Conservation (phyloP, 768 basidiomycete genomes). For the Lactifluus echinatus region DNA sequence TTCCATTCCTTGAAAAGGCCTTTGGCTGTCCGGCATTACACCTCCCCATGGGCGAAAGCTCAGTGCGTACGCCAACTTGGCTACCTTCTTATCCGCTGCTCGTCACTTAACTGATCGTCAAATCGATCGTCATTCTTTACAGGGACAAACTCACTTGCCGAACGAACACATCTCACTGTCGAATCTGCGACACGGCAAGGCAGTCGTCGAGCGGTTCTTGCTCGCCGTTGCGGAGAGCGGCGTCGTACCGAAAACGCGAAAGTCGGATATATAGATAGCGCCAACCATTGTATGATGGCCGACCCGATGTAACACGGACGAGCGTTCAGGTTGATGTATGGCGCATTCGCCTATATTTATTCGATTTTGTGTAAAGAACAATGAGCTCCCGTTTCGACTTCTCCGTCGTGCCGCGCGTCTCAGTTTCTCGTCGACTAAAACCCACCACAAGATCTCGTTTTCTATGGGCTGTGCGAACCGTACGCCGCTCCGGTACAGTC, state of each 20-base stretch:
- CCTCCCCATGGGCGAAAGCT: constrained; percentile 89
- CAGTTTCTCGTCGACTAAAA: too few species aligned
- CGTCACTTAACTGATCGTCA: constrained; percentile 3
- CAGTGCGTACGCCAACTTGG: constrained; percentile 38
- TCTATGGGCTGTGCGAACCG: too few species aligned
- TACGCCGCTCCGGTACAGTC: too few species aligned
- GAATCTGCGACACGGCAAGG: constrained; percentile 72
- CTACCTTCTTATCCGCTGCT: background rate
- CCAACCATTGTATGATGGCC: background rate
- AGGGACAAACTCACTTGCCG: constrained; percentile 90
- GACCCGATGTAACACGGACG: background rate
- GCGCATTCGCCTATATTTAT: background rate
- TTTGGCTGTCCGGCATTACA: constrained; percentile 87
- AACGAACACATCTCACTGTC: constrained; percentile 85
- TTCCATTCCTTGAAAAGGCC: constrained; percentile 89
- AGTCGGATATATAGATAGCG: background rate
- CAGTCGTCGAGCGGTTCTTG: constrained; percentile 69
- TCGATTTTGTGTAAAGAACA: background rate
- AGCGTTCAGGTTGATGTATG: too few species aligned
- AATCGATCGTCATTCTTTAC: background rate
- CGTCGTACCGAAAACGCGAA: background rate
- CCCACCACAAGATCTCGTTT: too few species aligned
- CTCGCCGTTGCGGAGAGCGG: constrained; percentile 37
- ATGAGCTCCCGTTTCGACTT: background rate
- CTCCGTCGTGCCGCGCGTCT: too few species aligned